Base-by-base conservation (phyloP, 2,329 filamentous ascomycete genomes). In the Phoma sp. region DNA sequence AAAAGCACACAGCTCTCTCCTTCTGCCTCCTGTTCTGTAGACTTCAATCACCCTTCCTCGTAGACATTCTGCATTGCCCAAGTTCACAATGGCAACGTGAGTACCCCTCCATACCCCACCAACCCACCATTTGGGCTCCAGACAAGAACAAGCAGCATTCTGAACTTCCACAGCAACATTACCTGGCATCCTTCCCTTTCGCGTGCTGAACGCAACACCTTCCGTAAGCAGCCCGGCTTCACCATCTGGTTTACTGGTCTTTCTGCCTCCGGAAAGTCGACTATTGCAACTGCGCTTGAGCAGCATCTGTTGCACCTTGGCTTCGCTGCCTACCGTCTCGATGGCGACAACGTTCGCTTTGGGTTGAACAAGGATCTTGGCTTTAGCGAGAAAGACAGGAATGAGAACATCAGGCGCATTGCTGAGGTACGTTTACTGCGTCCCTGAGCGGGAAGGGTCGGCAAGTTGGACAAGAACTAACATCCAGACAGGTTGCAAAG, bases 171-270 rank as follows among this genome's bases (percentile, higher is more conserved):
- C 72, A 95, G 90, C 75, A 95, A 95, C 83, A 93, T 95, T 76
- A 93, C 90, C 76, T 95, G 90, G 90, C 90, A 95, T 82, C 82
- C 87, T 7, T 90, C 89, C 59, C 88, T 95, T 72, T 89, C 89
- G 50, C 89, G 90, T 77, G 77, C 80, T 59, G 90, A 95, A 83
- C 89, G 90, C 77, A 88, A 85, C 77, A 74, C 82, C 64, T 79
- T 85, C 66, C 90, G 91, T 78, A 86, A 88, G 76, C 95, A 99
- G 78, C 85, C 86, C 65, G 95, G 95, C 74, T 89, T 96, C 75
- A 99, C 95, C 53, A 88, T 99, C 79, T 99, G 95, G 95, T 90
- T 99, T 74, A 99, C 95, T 1, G 95, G 95, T 49, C 90, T 99
- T 61, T 96, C 91, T 33, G 95, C 93, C 46, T 96, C 91, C 0